Evolutionary conservation across 352 stramenopile genomes (phyloP).

Genomic region (Albugo laibachii): DNA sequence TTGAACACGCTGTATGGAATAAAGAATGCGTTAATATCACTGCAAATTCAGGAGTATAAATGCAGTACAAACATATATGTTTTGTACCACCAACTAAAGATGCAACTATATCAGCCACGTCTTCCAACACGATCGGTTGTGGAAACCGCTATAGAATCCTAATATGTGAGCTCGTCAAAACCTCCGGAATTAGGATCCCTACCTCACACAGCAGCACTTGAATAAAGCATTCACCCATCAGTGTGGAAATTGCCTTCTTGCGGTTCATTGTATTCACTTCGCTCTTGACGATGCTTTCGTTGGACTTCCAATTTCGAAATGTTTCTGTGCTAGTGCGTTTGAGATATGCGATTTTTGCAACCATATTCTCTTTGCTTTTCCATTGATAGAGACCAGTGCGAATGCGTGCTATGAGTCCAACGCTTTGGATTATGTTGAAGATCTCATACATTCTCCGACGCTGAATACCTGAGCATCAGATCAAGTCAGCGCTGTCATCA

Average conservation of each 20-base stretch:
- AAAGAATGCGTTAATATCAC: not conserved
- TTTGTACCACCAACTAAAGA: not conserved
- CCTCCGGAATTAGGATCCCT: not conserved
- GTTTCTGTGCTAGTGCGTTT: constrained; percentile 6
- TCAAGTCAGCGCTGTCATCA: not conserved
- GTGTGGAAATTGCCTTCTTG: constrained; percentile 15
- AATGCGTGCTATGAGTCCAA: constrained; percentile 13
- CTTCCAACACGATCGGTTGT: constrained; percentile 17
- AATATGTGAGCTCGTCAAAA: not conserved
- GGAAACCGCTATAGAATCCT: constrained; percentile 7
- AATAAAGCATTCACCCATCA: constrained; percentile 16
- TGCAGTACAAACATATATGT: not conserved
- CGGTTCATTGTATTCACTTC: constrained; percentile 8
- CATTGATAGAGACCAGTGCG: constrained; percentile 15
- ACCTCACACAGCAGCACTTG: constrained; percentile 21
- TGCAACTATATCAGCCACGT: constrained; percentile 13
- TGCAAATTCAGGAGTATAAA: too few relatives aligned
- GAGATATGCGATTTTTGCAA: constrained; percentile 9
- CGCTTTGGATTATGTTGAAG: constrained; percentile 22
- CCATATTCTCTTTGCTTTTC: constrained; percentile 16
- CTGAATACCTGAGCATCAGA: constrained; percentile 10
- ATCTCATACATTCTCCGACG: constrained; percentile 18
- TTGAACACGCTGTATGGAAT: constrained; percentile 9
- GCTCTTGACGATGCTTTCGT: constrained; percentile 1
- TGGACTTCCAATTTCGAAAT: not conserved